Evolutionary conservation across 495 filamentous ascomycete genomes (phyloP).

Genomic region (Talaromyces nanjingensis): DNA sequence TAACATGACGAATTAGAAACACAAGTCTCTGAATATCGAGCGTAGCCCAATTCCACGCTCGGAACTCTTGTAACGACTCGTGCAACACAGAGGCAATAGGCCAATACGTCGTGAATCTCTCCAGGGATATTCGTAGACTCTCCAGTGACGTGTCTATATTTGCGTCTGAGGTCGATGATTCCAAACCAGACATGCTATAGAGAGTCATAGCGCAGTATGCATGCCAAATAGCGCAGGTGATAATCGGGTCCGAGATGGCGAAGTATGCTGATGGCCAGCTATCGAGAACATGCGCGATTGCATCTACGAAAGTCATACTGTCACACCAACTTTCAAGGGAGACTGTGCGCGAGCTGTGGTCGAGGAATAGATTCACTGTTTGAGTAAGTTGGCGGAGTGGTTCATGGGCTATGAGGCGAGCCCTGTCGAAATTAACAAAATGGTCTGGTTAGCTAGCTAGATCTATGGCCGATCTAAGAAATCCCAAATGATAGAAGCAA

Average conservation of each 20-base stretch:
- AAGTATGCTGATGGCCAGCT: conserved; percentile 8
- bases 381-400: conserved; percentile 3
- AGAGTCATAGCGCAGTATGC: conserved; percentile 2
- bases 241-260: conserved; percentile 7
- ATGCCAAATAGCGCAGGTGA: conserved; percentile 9
- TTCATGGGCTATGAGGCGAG: conserved; percentile 7
- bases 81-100: conserved; percentile 7
- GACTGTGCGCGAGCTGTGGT: not conserved
- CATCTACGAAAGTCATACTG: not conserved
- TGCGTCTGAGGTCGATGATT: not conserved
- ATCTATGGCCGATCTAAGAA: not conserved
- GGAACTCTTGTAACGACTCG: conserved; percentile 3
- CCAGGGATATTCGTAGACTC: not conserved
- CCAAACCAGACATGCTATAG: conserved; percentile 5
- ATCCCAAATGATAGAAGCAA: not conserved
- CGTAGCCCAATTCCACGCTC: conserved; percentile 7
- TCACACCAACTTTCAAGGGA: conserved; percentile 3
- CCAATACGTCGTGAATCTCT: conserved; percentile 7
- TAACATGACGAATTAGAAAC: not conserved
- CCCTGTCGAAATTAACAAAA: not conserved
- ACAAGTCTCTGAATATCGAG: not conserved
- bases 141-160: not conserved
- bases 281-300: conserved; percentile 1
- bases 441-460: not conserved
- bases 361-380: not conserved